Evolutionary conservation across 441 rosid genomes (phyloP), one percentile per base, ranked within the genome.

Genomic region (Gossypium trilobum): DNA sequence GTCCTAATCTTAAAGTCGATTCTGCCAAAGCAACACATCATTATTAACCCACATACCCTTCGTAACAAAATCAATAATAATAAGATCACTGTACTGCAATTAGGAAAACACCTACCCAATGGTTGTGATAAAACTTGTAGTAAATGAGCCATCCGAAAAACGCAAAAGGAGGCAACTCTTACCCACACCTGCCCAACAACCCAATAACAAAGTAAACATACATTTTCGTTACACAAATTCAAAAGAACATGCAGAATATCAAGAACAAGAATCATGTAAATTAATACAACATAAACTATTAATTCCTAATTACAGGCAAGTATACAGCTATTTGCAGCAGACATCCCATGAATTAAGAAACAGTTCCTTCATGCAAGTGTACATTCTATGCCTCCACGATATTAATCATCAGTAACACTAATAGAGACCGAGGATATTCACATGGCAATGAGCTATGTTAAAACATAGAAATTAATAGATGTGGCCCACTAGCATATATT

Each of bases 151-250:
- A 82, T 95, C 99, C 0, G 98, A 95, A 86, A 95, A 95, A 72
- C 99, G 93, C 82, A 95, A 87, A 73, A 95, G 99, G 74, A 95
- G 97, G 78, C 98, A 92, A 91, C 99, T 92, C 93, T 95, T 95
- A 68, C 99, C 99, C 72, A 92, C 99, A 84, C 99, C 99, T 89
- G 82, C 62, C 64, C 52, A 57, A 31, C 33, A 68, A 69, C 68
- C 58, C 66, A 74, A 48, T 59, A 44, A 25, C 33, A 64, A 51
- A 74, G 69, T 14, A 71, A 65, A 63, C 72, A 75, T 14, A 63
- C 0, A 73, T 0, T 39, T 31, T 68, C n/a, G 20, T 16, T 54
- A 31, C 72, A 57, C 72, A 72, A 73, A 42, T 7, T 13, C 16
- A 63, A 27, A 69, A 39, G 3, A 5, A 23, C 6, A 10, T 3